These are phyloP conservation scores for Suillus americanus DNA, from an alignment of 768 basidiomycete genomes.

Conservation along the genomic window DNA sequence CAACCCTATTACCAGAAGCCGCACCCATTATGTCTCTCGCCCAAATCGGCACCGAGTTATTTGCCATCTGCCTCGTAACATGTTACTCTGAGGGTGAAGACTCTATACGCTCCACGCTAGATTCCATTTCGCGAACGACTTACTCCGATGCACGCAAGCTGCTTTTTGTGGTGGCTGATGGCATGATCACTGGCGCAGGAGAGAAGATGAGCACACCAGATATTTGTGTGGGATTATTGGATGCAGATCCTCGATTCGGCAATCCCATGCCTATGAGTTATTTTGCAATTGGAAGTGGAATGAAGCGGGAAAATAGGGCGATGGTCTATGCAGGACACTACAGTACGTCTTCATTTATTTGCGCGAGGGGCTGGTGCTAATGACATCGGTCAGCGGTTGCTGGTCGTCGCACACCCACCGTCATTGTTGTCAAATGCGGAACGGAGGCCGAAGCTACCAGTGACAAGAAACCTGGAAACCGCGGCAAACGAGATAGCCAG, in stretches of 20 bases:
- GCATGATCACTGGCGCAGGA: constrained; percentile 97
- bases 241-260: constrained; percentile 93
- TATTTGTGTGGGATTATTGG: constrained; percentile 88
- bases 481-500: constrained; percentile 98
- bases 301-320: constrained; percentile 89
- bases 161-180: constrained; percentile 93
- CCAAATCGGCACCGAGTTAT: constrained; percentile 93
- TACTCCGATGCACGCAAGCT: constrained; percentile 94
- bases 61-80: constrained; percentile 93
- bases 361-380: constrained; percentile 3
- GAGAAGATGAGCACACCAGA: constrained; percentile 97
- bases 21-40: constrained; percentile 68
- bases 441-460: constrained; percentile 77
- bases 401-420: constrained; percentile 89
- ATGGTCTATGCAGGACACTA: constrained; percentile 99
- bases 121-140: constrained; percentile 86
- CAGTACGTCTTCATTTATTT: constrained; percentile 53
- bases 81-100: constrained; percentile 98
- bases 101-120: constrained; percentile 86
- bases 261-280: constrained; percentile 96
- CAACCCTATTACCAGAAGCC: constrained; percentile 51
- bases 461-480: constrained; percentile 95
- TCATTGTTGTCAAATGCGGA: constrained; percentile 96
- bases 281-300: constrained; percentile 83
- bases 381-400: constrained; percentile 53